Conservation (phyloP, 257 asterid species). For the Salvia hispanica region DNA sequence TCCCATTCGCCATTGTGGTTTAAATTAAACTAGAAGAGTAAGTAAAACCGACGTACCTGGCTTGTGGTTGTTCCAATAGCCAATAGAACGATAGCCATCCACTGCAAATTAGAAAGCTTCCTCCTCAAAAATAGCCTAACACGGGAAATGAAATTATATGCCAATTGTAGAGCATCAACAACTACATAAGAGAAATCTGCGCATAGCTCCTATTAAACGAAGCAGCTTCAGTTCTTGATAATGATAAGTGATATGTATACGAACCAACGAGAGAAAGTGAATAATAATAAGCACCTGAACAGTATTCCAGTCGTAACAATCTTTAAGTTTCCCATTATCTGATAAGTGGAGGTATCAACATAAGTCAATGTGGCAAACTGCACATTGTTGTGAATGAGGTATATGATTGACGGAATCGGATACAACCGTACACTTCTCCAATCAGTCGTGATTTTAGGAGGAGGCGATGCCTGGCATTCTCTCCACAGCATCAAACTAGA, state of each 20-base stretch:
- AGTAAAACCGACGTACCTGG: conserved; percentile 57
- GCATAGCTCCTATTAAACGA: background rate
- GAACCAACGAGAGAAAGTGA: background rate
- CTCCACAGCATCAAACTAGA: conserved; percentile 84
- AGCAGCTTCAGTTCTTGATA: background rate
- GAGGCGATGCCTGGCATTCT: conserved; percentile 59
- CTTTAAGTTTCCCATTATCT: conserved; percentile 95
- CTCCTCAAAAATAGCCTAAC: conserved; percentile 94
- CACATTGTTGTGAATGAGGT: conserved; percentile 94
- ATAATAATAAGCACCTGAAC: conserved; percentile 57
- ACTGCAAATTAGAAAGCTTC: conserved; percentile 96
- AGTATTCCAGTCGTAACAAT: conserved; percentile 91
- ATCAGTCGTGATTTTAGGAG: conserved; percentile 91
- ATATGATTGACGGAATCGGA: conserved; percentile 92
- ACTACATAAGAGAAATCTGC: conserved; percentile 9
- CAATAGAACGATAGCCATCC: conserved; percentile 88
- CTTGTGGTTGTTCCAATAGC: conserved; percentile 97
- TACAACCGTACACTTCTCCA: conserved; percentile 78
- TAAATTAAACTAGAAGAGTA: conserved; percentile 22
- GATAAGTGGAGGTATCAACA: conserved; percentile 95
- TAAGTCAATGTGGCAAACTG: conserved; percentile 97
- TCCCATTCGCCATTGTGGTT: background rate
- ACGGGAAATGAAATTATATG: conserved; percentile 35
- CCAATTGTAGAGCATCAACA: conserved; percentile 35
- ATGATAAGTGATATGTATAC: background rate